Base-by-base conservation (phyloP, 176 grass and related monocot genomes). In the Phyllostachys edulis region DNA sequence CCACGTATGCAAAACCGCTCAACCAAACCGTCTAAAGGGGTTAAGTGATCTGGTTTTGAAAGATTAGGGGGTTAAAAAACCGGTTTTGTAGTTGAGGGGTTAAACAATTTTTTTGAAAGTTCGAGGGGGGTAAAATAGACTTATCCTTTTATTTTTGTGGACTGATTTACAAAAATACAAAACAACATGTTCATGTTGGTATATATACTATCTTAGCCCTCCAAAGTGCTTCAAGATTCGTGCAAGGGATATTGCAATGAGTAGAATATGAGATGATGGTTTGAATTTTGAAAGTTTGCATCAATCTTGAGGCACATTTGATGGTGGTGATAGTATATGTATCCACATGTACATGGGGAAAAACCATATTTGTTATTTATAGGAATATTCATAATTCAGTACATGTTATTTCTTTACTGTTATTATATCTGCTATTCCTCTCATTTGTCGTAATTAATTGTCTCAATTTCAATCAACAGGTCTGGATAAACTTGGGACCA, bases 401-500 rank as follows among this genome's bases (percentile, higher is more conserved):
- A 14, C 11, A 70, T 63, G 14, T 57, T 66, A 27, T 69, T 77
- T 78, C 23, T 61, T 15, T 51, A 47, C 20, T 66, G 15, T 62
- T 55, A 49, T 65, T 76, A 68, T 81, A 76, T 3, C 14, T n/a
- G 4, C 47, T 73, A n/a, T 79, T 75, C 24, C 42, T 71, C 8
- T 83, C 65, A 69, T 32, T 40, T 79, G 24, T 23, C 68, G 2
- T 87, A 18, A 80, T 9, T 68, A 65, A 56, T 62, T 78, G 15
- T 40, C 5, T 38, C 82, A 73, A 78, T 73, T 86, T 85, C 62
- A 84, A 84, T 71, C 26, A 63, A 80, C 91, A 99, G 93, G 86
- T 99, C 21, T 99, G 93, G 96, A 93, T 99, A 88, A 94, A 99
- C 78, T 87, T 99, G 86, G 93, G 96, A 3, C 96, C 93, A 9